phyloP scores from a whole-genome alignment of 2,329 filamentous ascomycete genomes.

The Monilinia polystroma region DNA sequence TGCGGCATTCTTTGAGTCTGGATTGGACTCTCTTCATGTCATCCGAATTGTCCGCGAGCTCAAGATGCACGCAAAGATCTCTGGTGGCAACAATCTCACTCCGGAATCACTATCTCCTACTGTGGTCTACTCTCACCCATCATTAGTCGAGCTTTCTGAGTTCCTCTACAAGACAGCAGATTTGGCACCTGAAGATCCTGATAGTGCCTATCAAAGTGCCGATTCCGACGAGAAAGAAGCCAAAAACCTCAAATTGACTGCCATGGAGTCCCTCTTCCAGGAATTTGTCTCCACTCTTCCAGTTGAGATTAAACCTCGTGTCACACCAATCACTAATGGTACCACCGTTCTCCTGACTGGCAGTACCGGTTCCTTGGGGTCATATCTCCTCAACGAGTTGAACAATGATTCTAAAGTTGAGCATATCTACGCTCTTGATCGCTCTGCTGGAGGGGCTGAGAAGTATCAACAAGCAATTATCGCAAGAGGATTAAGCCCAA shows the following conservation, averaged over 20 bases:
- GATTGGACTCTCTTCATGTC: conserved; percentile 29
- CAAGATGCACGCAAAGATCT: conserved; percentile 23
- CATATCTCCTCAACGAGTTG: conserved; percentile 47
- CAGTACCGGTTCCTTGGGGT: conserved; percentile 50
- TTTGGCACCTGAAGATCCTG: conserved; percentile 18
- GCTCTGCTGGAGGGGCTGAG: conserved; percentile 41
- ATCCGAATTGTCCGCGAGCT: conserved; percentile 24
- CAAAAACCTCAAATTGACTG: conserved; percentile 15
- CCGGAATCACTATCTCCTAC: conserved; percentile 18
- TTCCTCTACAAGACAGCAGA: conserved; percentile 24
- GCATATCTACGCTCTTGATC: conserved; percentile 50
- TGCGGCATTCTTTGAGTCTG: conserved; percentile 25
- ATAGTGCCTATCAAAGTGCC: conserved; percentile 24
- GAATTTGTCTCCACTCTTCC: conserved; percentile 24
- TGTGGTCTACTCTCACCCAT: conserved; percentile 25
- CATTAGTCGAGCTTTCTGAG: conserved; percentile 20
- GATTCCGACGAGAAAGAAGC: conserved; percentile 16
- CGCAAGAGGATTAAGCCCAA: conserved; percentile 40
- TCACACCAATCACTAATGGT: conserved; percentile 6
- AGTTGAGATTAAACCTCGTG: conserved; percentile 8
- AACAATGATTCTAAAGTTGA: conserved; percentile 40
- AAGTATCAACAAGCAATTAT: conserved; percentile 44
- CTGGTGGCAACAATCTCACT: conserved; percentile 21
- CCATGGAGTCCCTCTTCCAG: conserved; percentile 23
- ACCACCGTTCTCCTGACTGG: conserved; percentile 45